Conservation (phyloP, 2,329 filamentous ascomycete genomes). For the Beauveria caledonica region DNA sequence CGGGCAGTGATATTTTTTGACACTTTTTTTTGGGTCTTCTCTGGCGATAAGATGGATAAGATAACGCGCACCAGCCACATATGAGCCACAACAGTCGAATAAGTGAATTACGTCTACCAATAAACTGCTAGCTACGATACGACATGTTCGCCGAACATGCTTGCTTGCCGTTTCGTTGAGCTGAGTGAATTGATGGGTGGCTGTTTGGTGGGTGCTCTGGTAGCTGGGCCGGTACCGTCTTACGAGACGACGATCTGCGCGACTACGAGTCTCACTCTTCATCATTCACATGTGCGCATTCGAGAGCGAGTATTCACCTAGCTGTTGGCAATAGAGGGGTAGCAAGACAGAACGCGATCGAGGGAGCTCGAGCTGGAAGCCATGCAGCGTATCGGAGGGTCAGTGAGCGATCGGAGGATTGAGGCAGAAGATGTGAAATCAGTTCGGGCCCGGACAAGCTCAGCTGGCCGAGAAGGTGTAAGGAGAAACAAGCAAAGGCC, state of each 20-base stretch:
- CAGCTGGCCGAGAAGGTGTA: neutral
- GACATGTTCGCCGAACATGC: too few species aligned
- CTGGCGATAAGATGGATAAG: constrained; percentile 10
- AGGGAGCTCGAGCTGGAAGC: neutral
- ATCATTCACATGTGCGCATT: neutral
- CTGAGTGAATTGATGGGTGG: neutral
- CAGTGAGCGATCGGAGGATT: neutral
- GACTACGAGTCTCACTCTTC: neutral
- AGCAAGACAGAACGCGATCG: neutral
- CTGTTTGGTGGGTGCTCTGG: neutral
- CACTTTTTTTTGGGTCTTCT: constrained; percentile 11
- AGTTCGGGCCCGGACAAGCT: constrained; percentile 3
- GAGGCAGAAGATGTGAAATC: neutral
- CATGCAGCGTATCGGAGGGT: neutral
- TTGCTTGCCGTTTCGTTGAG: too few species aligned
- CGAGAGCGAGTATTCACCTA: neutral
- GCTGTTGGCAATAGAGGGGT: neutral
- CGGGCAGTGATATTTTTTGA: constrained; percentile 8
- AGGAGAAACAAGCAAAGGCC: neutral
- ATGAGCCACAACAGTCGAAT: neutral
- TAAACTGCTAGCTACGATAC: neutral
- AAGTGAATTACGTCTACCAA: neutral
- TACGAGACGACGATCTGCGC: neutral
- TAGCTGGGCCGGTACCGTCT: neutral
- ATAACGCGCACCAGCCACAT: constrained; percentile 1